Evolutionary conservation across 768 basidiomycete species (phyloP).

Genomic region (Hypholoma sublateritium): DNA sequence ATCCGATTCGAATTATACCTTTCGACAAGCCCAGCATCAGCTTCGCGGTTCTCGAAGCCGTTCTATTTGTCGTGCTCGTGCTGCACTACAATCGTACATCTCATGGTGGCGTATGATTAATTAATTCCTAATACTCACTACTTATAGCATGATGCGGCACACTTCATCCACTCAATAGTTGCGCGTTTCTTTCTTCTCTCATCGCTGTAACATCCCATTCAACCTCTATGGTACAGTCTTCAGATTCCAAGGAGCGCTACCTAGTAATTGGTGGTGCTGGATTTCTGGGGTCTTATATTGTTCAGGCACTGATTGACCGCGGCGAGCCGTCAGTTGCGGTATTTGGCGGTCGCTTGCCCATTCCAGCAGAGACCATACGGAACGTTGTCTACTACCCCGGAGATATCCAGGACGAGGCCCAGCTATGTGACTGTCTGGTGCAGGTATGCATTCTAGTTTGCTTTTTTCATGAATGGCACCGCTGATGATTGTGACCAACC

Average conservation of each 20-base stretch:
- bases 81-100: too few relatives aligned
- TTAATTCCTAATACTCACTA: too few relatives aligned
- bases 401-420: slow-evolving; percentile 45
- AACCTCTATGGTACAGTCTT: too few relatives aligned
- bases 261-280: slow-evolving; percentile 55
- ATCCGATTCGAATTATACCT: too few relatives aligned
- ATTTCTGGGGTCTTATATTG: slow-evolving; percentile 49
- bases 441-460: slow-evolving; percentile 28
- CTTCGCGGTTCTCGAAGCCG: too few relatives aligned
- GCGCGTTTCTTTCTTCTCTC: too few relatives aligned
- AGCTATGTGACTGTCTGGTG: slow-evolving; percentile 37
- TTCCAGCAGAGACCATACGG: slow-evolving; percentile 20
- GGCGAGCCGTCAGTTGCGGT: slow-evolving; percentile 40
- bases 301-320: slow-evolving; percentile 43
- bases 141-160: too few relatives aligned
- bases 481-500: not conserved
- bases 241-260: slow-evolving; percentile 22
- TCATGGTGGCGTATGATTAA: too few relatives aligned
- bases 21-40: too few relatives aligned
- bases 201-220: too few relatives aligned
- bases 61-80: too few relatives aligned
- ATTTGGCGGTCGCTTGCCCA: slow-evolving; percentile 53
- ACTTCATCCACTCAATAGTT: too few relatives aligned
- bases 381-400: slow-evolving; percentile 42
- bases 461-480: not conserved